phyloP scores from a whole-genome alignment of 2,329 filamentous ascomycete species.

The Harringtonia lauricola region DNA sequence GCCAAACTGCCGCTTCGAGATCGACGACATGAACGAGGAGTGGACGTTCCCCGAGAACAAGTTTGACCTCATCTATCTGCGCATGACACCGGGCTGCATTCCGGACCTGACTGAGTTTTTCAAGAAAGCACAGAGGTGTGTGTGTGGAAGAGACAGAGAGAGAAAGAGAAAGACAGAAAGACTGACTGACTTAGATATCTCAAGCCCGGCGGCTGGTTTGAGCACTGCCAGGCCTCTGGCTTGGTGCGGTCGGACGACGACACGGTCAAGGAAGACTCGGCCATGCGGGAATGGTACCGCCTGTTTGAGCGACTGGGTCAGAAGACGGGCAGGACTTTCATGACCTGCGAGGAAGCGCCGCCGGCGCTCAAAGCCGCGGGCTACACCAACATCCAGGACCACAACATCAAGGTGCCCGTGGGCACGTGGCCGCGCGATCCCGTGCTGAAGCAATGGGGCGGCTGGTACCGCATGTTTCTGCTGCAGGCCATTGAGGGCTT shows the following conservation, averaged over 20 bases:
- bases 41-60: conserved; percentile 33
- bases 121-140: conserved; percentile 18
- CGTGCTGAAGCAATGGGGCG: conserved; percentile 37
- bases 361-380: conserved; percentile 1
- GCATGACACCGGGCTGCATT: conserved; percentile 41
- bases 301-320: conserved; percentile 1
- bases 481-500: conserved; percentile 40
- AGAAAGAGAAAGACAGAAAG: no score
- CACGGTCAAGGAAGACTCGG: conserved; percentile 9
- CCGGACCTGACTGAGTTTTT: conserved; percentile 41
- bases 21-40: conserved; percentile 45
- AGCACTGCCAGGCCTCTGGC: conserved; percentile 10
- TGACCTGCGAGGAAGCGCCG: conserved; percentile 1
- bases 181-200: conserved; percentile 23
- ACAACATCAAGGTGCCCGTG: conserved; percentile 39
- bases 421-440: conserved; percentile 43
- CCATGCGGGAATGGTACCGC: conserved; percentile 12
- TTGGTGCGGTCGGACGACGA: conserved; percentile 15
- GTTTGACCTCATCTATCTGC: conserved; percentile 49
- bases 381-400: conserved; percentile 34
- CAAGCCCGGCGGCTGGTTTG: conserved; percentile 31
- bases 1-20: conserved; percentile 49
- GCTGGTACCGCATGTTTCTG: conserved; percentile 40
- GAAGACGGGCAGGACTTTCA: conserved; percentile 4
- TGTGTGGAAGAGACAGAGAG: conserved; percentile 15